Base-by-base conservation (phyloP, 2,329 filamentous ascomycete species). In the Diplodia sapinea region DNA sequence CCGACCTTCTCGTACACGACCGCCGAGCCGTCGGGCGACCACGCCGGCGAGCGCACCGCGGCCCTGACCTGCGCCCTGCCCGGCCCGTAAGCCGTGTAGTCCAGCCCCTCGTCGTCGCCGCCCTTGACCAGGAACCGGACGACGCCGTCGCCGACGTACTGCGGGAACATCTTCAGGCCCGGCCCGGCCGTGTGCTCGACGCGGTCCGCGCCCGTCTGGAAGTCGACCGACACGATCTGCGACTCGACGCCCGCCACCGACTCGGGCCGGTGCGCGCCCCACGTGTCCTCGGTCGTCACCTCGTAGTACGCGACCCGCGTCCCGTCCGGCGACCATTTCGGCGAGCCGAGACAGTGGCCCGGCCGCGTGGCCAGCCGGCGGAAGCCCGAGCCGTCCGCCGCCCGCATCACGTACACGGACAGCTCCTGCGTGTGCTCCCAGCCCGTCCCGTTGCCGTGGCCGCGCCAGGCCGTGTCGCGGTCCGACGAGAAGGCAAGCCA, bases 361-460 rank as follows among this genome's bases (percentile, higher is more conserved):
- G 63, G 40, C 69, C 80, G 76, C 29, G 72, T 73, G 1, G 71
- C 71, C 17, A 82, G 66, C 59, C 76, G 70, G n/a, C 76, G 75
- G 55, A 82, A 80, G 50, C 72, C 79, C 11, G 74, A 72, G 15
- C 80, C 79, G 62, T 82, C 70, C 0, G 78, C 75, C 2, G 23
- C 23, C 23, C 75, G 73, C 23, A 82, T 78, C 1, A 73, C 74
- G 56, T 82, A 82, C n/a, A 82, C 70, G 0, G 78, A 79, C 3
- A 82, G 73, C 20, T 74, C 72, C 67, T 82, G 80, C 0, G 79
- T 79, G 66, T 82, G 80, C 66, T 81, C 75, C 80, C 80, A 81
- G 33, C 80, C 72, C 5, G 76, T 74, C 20, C 79, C 76, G 64
- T 79, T 75, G 13, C 78, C 76, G 66, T 82, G 80, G 0, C 81